Percentiles rank a stretch among this genome's conserved stretches.
Conservation (phyloP, 2,329 filamentous ascomycete genomes). For the Emericellopsis atlantica region DNA sequence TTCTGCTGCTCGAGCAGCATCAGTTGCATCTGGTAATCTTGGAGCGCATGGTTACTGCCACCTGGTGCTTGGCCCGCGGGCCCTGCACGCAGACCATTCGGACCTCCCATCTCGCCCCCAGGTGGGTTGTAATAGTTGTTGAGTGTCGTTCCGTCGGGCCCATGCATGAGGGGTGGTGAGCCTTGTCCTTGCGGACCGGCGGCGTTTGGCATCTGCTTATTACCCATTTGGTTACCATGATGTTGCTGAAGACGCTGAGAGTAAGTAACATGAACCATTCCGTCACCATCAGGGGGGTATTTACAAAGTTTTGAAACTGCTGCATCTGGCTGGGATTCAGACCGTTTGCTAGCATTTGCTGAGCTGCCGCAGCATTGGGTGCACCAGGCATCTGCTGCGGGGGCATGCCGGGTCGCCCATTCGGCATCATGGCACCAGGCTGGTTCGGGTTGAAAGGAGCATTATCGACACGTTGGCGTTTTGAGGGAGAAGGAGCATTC, state of each 20-base stretch:
- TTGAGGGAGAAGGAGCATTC: conserved; percentile 84
- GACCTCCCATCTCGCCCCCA: conserved; percentile 39
- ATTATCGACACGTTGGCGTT: conserved; percentile 69
- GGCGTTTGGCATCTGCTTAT: conserved; percentile 65
- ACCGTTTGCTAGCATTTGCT: conserved; percentile 54
- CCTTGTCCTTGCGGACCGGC: conserved; percentile 61
- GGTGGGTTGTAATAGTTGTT: conserved; percentile 48
- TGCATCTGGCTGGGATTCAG: conserved; percentile 65
- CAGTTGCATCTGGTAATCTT: conserved; percentile 83
- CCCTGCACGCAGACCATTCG: conserved; percentile 45
- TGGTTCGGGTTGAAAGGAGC: conserved; percentile 61
- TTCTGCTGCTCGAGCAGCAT: conserved; percentile 83
- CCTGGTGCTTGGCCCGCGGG: conserved; percentile 33
- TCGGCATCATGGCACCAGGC: conserved; percentile 52
- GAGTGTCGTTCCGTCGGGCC: conserved; percentile 49
- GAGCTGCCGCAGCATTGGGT: conserved; percentile 35
- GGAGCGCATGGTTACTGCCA: conserved; percentile 63
- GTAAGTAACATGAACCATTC: conserved; percentile 81
- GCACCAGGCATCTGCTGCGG: conserved; percentile 51
- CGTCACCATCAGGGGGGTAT: conserved; percentile 48
- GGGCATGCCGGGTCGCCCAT: conserved; percentile 63
- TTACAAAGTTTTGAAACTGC: conserved; percentile 57
- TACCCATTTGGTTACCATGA: conserved; percentile 69
- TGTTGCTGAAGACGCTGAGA: conserved; percentile 73
- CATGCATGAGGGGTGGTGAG: conserved; percentile 67